These are phyloP conservation scores for Pugionium cornutum DNA, from an alignment of 345 rosid species.

Conservation along the genomic window DNA sequence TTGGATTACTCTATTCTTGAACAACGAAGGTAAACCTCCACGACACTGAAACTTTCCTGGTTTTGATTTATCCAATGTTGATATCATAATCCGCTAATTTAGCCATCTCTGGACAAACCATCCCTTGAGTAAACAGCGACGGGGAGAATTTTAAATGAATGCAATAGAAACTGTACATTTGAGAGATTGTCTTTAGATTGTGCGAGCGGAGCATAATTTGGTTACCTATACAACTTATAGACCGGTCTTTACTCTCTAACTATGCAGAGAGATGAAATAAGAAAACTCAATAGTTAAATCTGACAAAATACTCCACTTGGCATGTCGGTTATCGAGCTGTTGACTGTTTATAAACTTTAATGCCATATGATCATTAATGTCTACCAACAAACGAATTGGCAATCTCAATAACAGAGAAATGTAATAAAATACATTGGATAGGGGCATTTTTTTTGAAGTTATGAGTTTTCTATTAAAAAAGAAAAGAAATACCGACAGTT, in stretches of 20 bases:
- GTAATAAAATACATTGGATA: not conserved
- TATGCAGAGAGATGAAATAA: conserved; percentile 6
- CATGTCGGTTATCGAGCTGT: not conserved
- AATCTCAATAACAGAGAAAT: not conserved
- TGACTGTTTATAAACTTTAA: conserved; percentile 1
- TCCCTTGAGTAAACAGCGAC: conserved; percentile 63
- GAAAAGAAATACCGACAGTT: too few species aligned
- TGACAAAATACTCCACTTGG: conserved; percentile 9
- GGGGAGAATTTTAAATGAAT: conserved; percentile 55
- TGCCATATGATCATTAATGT: not conserved
- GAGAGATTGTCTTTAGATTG: conserved; percentile 9
- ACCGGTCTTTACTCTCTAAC: conserved; percentile 7
- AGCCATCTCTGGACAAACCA: conserved; percentile 58
- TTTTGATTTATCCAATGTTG: not conserved
- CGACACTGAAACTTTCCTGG: not conserved
- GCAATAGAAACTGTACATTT: conserved; percentile 12
- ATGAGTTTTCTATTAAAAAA: too few species aligned
- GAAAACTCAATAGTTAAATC: not conserved
- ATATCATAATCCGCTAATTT: not conserved
- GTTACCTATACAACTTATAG: conserved; percentile 9
- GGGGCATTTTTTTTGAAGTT: too few species aligned
- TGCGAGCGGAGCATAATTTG: conserved; percentile 4
- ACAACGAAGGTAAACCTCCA: conserved; percentile 58
- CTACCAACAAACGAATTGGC: not conserved
- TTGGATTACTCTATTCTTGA: conserved; percentile 83